Conservation (phyloP, 2,329 filamentous ascomycete species). For the Alternaria tenuissima region DNA sequence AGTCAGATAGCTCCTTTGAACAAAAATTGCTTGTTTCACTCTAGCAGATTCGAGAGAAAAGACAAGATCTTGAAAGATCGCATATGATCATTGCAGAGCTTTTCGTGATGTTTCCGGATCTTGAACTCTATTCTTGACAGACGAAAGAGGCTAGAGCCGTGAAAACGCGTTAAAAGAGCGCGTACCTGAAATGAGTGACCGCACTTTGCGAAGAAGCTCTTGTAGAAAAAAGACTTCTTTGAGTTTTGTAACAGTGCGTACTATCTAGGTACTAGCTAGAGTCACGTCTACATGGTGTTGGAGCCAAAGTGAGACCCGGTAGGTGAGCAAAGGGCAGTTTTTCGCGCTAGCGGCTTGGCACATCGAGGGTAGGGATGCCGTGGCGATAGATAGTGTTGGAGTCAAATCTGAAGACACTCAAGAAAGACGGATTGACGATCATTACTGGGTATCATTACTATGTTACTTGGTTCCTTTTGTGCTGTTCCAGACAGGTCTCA, state of each 20-base stretch:
- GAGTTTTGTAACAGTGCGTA: neutral
- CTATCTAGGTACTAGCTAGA: neutral
- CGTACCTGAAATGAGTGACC: neutral
- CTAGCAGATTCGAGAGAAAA: neutral
- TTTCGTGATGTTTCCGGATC: neutral
- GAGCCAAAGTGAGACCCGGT: conserved; percentile 2
- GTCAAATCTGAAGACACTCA: neutral
- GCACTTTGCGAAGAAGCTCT: neutral
- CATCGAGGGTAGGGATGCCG: conserved; percentile 11
- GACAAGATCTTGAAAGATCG: neutral
- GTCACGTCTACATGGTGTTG: conserved; percentile 6
- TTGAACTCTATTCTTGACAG: neutral
- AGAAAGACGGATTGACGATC: neutral
- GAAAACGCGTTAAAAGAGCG: neutral
- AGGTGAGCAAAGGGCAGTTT: conserved; percentile 27
- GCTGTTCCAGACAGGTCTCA: conserved; percentile 12
- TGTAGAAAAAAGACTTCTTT: neutral
- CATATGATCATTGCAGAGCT: neutral
- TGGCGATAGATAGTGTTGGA: neutral
- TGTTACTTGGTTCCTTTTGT: conserved; percentile 15
- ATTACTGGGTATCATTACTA: conserved; percentile 27
- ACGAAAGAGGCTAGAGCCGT: neutral
- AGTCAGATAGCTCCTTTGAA: neutral
- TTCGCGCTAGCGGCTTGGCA: conserved; percentile 35
- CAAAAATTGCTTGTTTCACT: neutral